Conservation (phyloP, 1,284 basidiomycete genomes). For the Polyporus tsugae region DNA sequence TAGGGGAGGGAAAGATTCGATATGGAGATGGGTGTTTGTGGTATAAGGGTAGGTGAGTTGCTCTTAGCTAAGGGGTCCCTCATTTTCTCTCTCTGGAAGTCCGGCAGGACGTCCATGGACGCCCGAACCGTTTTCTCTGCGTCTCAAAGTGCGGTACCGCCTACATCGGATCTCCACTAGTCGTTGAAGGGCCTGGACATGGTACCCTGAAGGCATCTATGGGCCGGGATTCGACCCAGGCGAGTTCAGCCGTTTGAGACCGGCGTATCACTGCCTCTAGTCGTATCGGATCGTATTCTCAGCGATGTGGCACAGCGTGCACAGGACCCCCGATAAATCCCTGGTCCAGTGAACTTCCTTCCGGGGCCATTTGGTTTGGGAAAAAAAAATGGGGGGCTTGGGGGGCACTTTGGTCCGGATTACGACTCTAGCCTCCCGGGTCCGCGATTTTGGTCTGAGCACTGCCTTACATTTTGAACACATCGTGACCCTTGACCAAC, state of each 20-base stretch:
- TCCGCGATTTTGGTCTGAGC: neutral
- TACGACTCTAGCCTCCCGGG: neutral
- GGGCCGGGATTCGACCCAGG: neutral
- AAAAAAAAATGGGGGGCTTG: neutral
- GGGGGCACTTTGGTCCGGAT: neutral
- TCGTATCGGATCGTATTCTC: neutral
- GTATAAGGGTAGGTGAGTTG: conserved; percentile 79
- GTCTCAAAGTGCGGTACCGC: neutral
- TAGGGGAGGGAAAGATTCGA: conserved; percentile 90
- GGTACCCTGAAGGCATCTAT: neutral
- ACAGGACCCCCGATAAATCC: neutral
- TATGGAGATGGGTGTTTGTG: conserved; percentile 96
- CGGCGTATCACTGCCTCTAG: neutral
- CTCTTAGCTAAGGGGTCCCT: neutral
- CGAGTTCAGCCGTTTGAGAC: neutral
- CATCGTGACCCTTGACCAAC: neutral
- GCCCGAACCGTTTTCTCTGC: neutral
- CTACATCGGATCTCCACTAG: neutral
- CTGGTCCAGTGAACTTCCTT: neutral
- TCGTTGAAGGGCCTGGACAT: neutral
- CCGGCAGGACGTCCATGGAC: neutral
- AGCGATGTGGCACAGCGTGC: neutral
- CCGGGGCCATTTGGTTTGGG: neutral
- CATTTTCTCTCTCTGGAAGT: neutral
- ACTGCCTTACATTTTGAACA: neutral